These are phyloP conservation scores for Chimonanthus praecox DNA, from an alignment of 164 flowering plant species.

Conservation along the genomic window DNA sequence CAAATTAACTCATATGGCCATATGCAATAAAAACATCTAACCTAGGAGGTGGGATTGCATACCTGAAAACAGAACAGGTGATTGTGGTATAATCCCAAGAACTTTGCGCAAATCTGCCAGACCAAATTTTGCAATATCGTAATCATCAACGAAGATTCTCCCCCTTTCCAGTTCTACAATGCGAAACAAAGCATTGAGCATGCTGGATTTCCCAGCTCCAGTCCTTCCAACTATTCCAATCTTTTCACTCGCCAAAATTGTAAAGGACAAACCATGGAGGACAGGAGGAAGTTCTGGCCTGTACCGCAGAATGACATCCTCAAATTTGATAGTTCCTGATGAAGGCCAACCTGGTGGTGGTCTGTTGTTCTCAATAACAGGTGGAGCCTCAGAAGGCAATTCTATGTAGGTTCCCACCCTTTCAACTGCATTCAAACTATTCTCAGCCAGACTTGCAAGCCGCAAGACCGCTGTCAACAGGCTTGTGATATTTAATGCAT, in stretches of 20 bases:
- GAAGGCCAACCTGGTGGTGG: constrained; percentile 99
- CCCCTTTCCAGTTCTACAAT: constrained; percentile 93
- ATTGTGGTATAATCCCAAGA: constrained; percentile 95
- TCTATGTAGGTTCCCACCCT: constrained; percentile 82
- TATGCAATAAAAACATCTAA: background rate
- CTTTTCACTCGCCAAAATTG: constrained; percentile 75
- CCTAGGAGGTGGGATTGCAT: constrained; percentile 12
- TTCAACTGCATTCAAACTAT: constrained; percentile 93
- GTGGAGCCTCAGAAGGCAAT: constrained; percentile 88
- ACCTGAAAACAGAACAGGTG: constrained; percentile 99
- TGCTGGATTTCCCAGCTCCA: constrained; percentile 99
- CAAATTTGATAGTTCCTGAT: constrained; percentile 74
- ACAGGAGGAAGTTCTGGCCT: constrained; percentile 98
- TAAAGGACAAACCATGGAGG: constrained; percentile 80
- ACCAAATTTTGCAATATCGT: constrained; percentile 76
- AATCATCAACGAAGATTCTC: constrained; percentile 77
- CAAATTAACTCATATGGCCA: background rate
- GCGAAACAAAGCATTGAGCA: constrained; percentile 93
- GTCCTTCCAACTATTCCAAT: constrained; percentile 98
- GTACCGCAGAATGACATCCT: constrained; percentile 84
- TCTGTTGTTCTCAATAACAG: constrained; percentile 63
- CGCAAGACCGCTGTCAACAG: constrained; percentile 78
- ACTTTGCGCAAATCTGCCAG: constrained; percentile 79
- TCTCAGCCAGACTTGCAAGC: constrained; percentile 92
- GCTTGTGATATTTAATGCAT: constrained; percentile 86